phyloP scores from a whole-genome alignment of 2,329 filamentous ascomycete genomes.

The Dothiorella sarmentorum region DNA sequence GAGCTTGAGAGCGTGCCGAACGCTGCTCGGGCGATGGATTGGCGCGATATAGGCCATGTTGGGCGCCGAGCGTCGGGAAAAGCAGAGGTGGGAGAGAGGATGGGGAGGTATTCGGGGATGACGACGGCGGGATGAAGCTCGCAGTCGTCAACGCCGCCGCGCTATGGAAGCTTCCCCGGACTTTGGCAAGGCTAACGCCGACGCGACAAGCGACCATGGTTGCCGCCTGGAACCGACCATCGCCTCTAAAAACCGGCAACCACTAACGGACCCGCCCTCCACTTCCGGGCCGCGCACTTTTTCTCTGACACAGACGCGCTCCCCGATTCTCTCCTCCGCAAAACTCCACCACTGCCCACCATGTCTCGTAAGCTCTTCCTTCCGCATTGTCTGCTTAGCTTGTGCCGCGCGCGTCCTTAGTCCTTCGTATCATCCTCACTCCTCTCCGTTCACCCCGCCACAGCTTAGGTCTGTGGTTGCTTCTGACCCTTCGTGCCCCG shows the following conservation, averaged over 20 bases:
- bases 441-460: too few species aligned
- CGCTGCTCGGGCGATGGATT: conserved; percentile 87
- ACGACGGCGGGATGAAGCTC: not conserved
- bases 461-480: not conserved
- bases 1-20: conserved; percentile 81
- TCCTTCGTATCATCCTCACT: not conserved
- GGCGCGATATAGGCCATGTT: conserved; percentile 91
- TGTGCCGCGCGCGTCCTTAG: not conserved
- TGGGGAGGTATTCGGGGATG: not conserved
- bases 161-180: conserved; percentile 12
- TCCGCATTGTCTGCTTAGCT: conserved; percentile 10
- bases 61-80: not conserved
- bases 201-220: not conserved
- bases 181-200: conserved; percentile 13
- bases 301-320: conserved; percentile 8
- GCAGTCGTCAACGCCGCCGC: not conserved
- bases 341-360: conserved; percentile 17
- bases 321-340: conserved; percentile 22
- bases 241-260: not conserved
- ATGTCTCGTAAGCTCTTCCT: conserved; percentile 29
- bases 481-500: not conserved
- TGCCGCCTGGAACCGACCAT: not conserved
- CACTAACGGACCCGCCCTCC: not conserved
- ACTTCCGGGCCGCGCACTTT: conserved; percentile 5
- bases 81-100: not conserved